Percentiles rank a stretch among this genome's conserved stretches.
Evolutionary conservation across 345 rosid species (phyloP).

Genomic region (Syzygium jambos): DNA sequence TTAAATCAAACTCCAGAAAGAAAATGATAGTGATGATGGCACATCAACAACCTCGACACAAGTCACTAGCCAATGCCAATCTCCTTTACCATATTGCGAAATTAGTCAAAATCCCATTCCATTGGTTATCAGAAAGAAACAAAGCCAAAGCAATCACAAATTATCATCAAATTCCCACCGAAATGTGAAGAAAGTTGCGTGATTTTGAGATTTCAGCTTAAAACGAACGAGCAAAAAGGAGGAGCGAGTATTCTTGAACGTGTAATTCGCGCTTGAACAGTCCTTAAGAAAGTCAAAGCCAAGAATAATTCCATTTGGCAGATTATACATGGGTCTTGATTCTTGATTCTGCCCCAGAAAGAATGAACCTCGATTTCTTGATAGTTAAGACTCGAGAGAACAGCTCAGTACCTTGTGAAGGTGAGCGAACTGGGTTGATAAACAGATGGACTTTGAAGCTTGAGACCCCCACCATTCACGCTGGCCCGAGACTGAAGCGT

Average conservation of each 20-base stretch:
- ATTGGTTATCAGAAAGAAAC: neutral
- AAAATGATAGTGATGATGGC: neutral
- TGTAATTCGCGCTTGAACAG: neutral
- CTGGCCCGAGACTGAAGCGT: slow-evolving; percentile 22
- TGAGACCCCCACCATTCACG: slow-evolving; percentile 35
- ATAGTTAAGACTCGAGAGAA: neutral
- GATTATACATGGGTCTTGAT: neutral
- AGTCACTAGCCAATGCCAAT: neutral
- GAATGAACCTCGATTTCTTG: neutral
- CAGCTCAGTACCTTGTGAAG: slow-evolving; percentile 23
- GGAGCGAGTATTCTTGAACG: neutral
- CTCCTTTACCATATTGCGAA: neutral
- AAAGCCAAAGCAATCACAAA: neutral
- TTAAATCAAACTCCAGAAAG: neutral
- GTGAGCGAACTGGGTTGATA: slow-evolving; percentile 29
- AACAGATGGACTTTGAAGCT: slow-evolving; percentile 20
- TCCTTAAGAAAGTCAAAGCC: neutral
- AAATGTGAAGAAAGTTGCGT: neutral
- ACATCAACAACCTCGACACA: neutral
- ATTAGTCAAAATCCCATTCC: neutral
- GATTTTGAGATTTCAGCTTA: neutral
- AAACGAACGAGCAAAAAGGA: neutral
- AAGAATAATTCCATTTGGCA: neutral
- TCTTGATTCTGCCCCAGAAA: neutral
- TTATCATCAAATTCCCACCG: neutral